A percentile compares a stretch with the other conserved stretches of the same genome.
Conservation (phyloP, 2,329 filamentous ascomycete genomes). For the Trichoderma sp. region DNA sequence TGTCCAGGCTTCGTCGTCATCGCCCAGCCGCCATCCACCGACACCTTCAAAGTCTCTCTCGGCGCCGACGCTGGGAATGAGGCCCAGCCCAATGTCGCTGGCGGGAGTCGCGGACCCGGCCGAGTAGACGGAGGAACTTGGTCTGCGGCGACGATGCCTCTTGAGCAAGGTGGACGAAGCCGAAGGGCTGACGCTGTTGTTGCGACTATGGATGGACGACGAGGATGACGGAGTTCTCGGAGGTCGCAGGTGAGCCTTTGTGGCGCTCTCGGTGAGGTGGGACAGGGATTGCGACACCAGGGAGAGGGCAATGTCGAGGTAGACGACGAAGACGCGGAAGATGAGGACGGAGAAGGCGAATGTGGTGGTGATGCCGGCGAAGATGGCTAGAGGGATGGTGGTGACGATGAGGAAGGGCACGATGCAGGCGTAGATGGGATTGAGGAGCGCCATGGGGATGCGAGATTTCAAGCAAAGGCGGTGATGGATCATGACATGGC, state of each 20-base stretch:
- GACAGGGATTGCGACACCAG: constrained; percentile 55
- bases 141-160: constrained; percentile 35
- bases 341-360: constrained; percentile 60
- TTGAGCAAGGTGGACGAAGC: constrained; percentile 20
- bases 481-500: constrained; percentile 14
- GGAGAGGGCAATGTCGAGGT: constrained; percentile 59
- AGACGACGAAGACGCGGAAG: constrained; percentile 59
- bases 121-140: constrained; percentile 32
- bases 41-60: constrained; percentile 59
- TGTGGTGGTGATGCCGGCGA: constrained; percentile 61
- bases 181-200: constrained; percentile 21
- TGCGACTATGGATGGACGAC: constrained; percentile 23
- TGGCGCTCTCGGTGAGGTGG: constrained; percentile 30
- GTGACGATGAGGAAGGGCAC: constrained; percentile 62
- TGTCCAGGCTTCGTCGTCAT: constrained; percentile 46
- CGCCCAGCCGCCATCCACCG: constrained; percentile 53
- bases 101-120: constrained; percentile 34
- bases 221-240: constrained; percentile 22
- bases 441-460: constrained; percentile 49
- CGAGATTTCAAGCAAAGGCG: neutral
- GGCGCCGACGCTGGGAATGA: constrained; percentile 48
- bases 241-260: constrained; percentile 29
- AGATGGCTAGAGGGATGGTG: constrained; percentile 60
- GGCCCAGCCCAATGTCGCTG: constrained; percentile 38
- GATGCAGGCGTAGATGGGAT: constrained; percentile 53